Base-by-base conservation (phyloP, 2,329 filamentous ascomycete genomes). In the Xylogone sp. region DNA sequence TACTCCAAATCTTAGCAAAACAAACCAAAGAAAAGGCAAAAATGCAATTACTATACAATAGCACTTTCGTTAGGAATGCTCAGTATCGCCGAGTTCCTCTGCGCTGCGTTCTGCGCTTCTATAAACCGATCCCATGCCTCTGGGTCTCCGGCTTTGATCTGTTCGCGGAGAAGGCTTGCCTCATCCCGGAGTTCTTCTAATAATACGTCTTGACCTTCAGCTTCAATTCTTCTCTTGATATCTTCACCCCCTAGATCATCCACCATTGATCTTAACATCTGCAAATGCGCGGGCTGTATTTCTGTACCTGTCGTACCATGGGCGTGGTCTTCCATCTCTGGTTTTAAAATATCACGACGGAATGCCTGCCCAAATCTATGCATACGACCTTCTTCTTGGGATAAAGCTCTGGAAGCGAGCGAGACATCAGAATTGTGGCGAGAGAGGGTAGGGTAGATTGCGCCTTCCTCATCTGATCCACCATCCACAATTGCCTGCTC, bases 341-440 rank as follows among this genome's bases (percentile, higher is more conserved):
- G 56, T 46, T 74, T 76, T 16, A 87, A 70, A 34, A 88, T 75
- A 53, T 86, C 82, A 42, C 83, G 81, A 19, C 84, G 81, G 43
- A 88, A 73, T 56, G 80, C 77, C 61, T 88, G 84, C 24, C 84
- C 83, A 34, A 88, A 77, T 21, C 85, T 82, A 62, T 87, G 85
- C 59, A 88, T 78, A 27, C 81, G 81, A 27, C 85, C 86, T 76
- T 89, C 86, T 70, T 89, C 86, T 44, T 82, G 76, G 1, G 79
- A 78, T 53, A 86, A 78, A 20, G 81, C 82, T 47, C 82, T 81
- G 3, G 81, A 80, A 43, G 84, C 83, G 9, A 88, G 75, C 2
- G 81, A 85, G n/a, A 86, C 84, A 59, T 87, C 83, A 1, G 82
- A 86, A 59, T 79, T 80, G 56, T 81, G 77, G 24, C 84, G 77